Percentiles rank a stretch among this genome's conserved stretches.
Conservation (phyloP, 768 basidiomycete species). For the Rossbeevera mucosa region DNA sequence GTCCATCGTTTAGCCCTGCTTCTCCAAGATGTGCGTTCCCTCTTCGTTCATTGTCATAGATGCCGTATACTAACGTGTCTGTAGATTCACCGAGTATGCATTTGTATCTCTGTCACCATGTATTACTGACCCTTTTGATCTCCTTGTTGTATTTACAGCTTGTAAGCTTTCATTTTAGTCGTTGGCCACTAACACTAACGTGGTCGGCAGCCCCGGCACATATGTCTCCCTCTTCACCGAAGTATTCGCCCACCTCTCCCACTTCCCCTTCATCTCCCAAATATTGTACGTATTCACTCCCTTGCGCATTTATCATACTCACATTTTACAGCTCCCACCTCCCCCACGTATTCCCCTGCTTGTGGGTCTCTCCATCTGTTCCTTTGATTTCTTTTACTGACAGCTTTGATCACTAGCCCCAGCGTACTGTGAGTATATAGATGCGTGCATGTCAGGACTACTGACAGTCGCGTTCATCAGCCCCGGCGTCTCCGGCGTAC, state of each 20-base stretch:
- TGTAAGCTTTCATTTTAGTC: slow-evolving; percentile 44
- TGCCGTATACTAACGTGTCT: background rate
- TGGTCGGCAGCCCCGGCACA: slow-evolving; percentile 60
- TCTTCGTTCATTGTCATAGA: background rate
- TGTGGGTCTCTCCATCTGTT: slow-evolving; percentile 47
- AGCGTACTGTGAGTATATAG: slow-evolving; percentile 61
- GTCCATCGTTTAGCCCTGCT: slow-evolving; percentile 89
- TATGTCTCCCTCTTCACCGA: slow-evolving; percentile 86
- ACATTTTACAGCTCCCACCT: slow-evolving; percentile 63
- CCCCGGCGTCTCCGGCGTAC: slow-evolving; percentile 82
- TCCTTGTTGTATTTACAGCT: slow-evolving; percentile 37
- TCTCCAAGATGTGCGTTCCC: slow-evolving; percentile 74
- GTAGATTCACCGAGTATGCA: slow-evolving; percentile 79
- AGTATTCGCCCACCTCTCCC: slow-evolving; percentile 92
- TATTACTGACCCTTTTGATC: slow-evolving; percentile 22
- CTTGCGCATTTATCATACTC: slow-evolving; percentile 2
- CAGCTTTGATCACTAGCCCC: slow-evolving; percentile 46
- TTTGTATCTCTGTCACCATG: slow-evolving; percentile 1
- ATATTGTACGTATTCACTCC: slow-evolving; percentile 59
- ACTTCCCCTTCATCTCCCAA: slow-evolving; percentile 88
- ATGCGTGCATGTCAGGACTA: background rate
- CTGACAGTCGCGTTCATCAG: slow-evolving; percentile 34
- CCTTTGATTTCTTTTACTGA: slow-evolving; percentile 2
- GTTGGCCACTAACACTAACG: slow-evolving; percentile 3
- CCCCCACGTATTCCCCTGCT: slow-evolving; percentile 83